Evolutionary conservation across 2,329 filamentous ascomycete genomes (phyloP).

Genomic region (Penicillium hesseltinei): DNA sequence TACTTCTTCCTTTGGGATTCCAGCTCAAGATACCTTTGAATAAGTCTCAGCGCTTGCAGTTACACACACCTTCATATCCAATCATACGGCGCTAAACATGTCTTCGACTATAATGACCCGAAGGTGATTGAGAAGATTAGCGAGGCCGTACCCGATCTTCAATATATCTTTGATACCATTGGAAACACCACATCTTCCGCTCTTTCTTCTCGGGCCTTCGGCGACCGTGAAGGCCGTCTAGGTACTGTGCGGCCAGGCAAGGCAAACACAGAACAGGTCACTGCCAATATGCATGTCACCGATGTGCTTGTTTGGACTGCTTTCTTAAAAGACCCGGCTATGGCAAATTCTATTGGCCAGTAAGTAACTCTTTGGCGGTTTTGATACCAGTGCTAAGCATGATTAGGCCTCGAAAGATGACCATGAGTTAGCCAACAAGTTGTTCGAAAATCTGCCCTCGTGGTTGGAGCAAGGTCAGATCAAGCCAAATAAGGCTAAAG

Average conservation of each 20-base stretch:
- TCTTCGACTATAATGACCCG: too few species aligned
- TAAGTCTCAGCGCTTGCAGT: too few species aligned
- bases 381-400: too few species aligned
- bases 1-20: background rate
- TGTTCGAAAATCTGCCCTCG: constrained; percentile 39
- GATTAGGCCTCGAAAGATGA: too few species aligned
- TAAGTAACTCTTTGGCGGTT: background rate
- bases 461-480: constrained; percentile 28
- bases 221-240: background rate
- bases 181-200: background rate
- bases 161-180: background rate
- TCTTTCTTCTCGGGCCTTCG: background rate
- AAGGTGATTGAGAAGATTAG: background rate
- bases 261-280: background rate
- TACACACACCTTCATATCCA: too few species aligned
- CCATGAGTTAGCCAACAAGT: too few species aligned
- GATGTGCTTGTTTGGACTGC: background rate
- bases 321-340: background rate
- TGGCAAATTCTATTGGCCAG: background rate
- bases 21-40: too few species aligned
- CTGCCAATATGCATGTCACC: background rate
- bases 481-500: constrained; percentile 27
- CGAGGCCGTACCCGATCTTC: background rate
- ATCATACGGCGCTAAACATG: too few species aligned
- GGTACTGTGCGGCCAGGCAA: background rate